phyloP scores from a whole-genome alignment of 1,139 yeast species.

The Pichia sp. region DNA sequence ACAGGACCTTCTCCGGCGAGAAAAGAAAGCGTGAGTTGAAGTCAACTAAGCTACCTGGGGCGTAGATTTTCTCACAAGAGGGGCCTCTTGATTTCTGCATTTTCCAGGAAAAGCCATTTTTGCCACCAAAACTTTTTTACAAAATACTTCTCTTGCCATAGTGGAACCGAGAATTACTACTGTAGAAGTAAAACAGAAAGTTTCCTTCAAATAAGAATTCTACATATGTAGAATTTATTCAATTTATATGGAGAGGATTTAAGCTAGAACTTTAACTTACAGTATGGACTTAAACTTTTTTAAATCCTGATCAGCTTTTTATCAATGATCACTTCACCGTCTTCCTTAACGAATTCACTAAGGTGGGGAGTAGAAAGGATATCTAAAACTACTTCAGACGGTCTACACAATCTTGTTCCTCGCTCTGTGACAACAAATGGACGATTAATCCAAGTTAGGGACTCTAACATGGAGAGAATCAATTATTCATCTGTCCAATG shows the following conservation, averaged over 20 bases:
- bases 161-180: no score
- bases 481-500: slow-evolving; percentile 6
- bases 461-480: slow-evolving; percentile 1
- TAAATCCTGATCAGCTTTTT: not conserved
- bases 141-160: no score
- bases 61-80: not conserved
- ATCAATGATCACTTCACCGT: not conserved
- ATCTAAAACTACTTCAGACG: not conserved
- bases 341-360: not conserved
- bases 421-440: slow-evolving; percentile 7
- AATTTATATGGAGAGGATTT: not conserved
- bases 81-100: no score
- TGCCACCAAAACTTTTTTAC: no score
- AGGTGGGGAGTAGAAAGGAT: slow-evolving; percentile 1
- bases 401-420: slow-evolving; percentile 6
- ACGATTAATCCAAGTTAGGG: slow-evolving; percentile 7
- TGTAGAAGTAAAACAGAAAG: not conserved
- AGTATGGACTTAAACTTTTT: not conserved
- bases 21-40: not conserved
- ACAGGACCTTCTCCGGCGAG: not conserved
- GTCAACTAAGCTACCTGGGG: not conserved
- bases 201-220: not conserved
- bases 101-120: no score
- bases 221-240: not conserved
- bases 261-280: not conserved